A percentile compares a stretch with the other conserved stretches of the same genome.
Conservation (phyloP, 2,329 filamentous ascomycete species). For the Neonectria ditissima region DNA sequence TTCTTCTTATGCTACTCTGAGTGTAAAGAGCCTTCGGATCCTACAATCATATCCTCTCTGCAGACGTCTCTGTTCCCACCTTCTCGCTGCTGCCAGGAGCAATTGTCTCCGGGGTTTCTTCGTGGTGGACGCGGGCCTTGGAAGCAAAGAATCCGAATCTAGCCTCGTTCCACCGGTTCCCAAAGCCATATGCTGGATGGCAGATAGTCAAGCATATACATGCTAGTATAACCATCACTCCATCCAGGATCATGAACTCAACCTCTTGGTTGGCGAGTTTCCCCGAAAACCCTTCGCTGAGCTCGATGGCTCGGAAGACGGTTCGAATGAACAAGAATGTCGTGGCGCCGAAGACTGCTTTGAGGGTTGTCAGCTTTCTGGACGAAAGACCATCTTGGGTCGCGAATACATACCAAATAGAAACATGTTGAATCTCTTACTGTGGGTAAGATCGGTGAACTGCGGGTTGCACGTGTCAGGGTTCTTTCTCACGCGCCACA, state of each 20-base stretch:
- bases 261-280: constrained; percentile 35
- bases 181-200: constrained; percentile 29
- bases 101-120: constrained; percentile 13
- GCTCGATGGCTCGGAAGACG: constrained; percentile 33
- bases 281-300: constrained; percentile 31
- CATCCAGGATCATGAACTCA: constrained; percentile 36
- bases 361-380: constrained; percentile 1
- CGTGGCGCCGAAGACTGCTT: constrained; percentile 21
- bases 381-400: neutral
- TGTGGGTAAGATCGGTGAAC: constrained; percentile 26
- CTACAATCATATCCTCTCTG: constrained; percentile 14
- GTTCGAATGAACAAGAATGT: constrained; percentile 30
- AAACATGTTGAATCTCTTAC: constrained; percentile 28
- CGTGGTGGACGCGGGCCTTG: constrained; percentile 18
- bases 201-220: constrained; percentile 25
- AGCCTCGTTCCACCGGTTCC: constrained; percentile 27
- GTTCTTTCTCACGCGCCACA: constrained; percentile 32
- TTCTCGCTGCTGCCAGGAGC: constrained; percentile 20
- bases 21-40: neutral
- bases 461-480: constrained; percentile 21
- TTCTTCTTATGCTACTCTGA: neutral
- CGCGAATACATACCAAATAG: constrained; percentile 12
- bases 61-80: constrained; percentile 6
- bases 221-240: constrained; percentile 35
- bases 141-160: constrained; percentile 30